Conservation (phyloP, 768 basidiomycete species). For the Glaciozyma martinii region DNA sequence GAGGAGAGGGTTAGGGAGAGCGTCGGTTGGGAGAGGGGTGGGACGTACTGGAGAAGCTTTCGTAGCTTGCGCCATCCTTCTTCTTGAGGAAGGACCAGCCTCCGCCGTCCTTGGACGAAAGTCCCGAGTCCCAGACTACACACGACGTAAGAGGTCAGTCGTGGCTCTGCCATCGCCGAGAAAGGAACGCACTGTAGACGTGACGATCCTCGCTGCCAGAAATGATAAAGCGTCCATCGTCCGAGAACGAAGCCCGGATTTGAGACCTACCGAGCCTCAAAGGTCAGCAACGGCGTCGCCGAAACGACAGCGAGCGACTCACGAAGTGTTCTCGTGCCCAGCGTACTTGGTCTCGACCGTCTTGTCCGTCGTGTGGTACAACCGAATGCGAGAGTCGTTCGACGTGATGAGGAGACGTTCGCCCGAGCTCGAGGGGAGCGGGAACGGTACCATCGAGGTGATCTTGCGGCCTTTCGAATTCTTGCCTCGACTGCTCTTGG, state of each 20-base stretch:
- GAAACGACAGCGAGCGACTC: not conserved
- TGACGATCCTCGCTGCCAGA: constrained; percentile 32
- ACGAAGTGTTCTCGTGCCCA: constrained; percentile 34
- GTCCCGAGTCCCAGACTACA: constrained; percentile 21
- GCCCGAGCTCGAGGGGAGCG: constrained; percentile 10
- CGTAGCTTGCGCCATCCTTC: constrained; percentile 18
- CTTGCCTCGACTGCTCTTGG: constrained; percentile 31
- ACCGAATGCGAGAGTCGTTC: constrained; percentile 35
- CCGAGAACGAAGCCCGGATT: constrained; percentile 30
- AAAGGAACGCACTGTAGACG: constrained; percentile 14
- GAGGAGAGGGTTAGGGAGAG: not conserved
- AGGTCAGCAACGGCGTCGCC: not conserved
- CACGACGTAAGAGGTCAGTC: not conserved
- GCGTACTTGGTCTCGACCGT: constrained; percentile 32
- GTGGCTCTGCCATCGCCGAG: not conserved
- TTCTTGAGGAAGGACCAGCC: constrained; percentile 4
- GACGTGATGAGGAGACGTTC: constrained; percentile 35
- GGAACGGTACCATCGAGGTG: constrained; percentile 30
- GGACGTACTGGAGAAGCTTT: constrained; percentile 22
- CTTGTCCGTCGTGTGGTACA: constrained; percentile 32
- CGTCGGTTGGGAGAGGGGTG: too few species aligned
- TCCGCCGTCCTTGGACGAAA: not conserved
- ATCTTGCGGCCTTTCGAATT: constrained; percentile 36
- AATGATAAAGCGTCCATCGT: constrained; percentile 34
- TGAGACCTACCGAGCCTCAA: constrained; percentile 7